A percentile compares a stretch with the other conserved stretches of the same genome.
Conservation (phyloP, 2,329 filamentous ascomycete genomes). For the Grosmannia penicillata region DNA sequence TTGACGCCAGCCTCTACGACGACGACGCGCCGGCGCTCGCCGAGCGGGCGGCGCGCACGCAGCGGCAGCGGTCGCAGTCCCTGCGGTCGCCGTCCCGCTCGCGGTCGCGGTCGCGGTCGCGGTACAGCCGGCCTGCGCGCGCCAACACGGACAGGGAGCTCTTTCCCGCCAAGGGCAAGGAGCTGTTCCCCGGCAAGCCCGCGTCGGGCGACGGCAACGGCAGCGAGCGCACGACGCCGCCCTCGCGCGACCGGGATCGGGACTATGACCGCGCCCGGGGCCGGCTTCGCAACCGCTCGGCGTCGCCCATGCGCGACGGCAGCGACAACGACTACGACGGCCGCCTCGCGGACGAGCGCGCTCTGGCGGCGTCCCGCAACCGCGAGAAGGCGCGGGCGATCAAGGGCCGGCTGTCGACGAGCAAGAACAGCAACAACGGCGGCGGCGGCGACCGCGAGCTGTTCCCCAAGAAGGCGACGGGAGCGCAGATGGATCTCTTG, state of each 20-base stretch:
- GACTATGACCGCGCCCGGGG: constrained; percentile 23
- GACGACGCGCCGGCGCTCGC: constrained; percentile 29
- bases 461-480: constrained; percentile 26
- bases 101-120: constrained; percentile 3
- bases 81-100: constrained; percentile 11
- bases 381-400: constrained; percentile 29
- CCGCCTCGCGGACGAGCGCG: constrained; percentile 12
- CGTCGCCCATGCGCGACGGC: constrained; percentile 28
- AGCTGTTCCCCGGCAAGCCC: constrained; percentile 6
- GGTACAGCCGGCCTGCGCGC: constrained; percentile 2
- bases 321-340: constrained; percentile 13
- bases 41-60: constrained; percentile 13
- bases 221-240: neutral
- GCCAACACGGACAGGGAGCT: constrained; percentile 30
- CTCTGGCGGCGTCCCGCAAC: constrained; percentile 19
- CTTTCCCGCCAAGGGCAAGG: constrained; percentile 3
- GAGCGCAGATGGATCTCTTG: constrained; percentile 21
- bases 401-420: constrained; percentile 23
- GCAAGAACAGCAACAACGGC: constrained; percentile 28
- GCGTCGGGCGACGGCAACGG: neutral
- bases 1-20: constrained; percentile 55
- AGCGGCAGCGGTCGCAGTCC: constrained; percentile 5
- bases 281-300: constrained; percentile 30
- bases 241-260: neutral
- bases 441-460: constrained; percentile 25